Percentiles rank a stretch among this genome's conserved stretches.
Conservation (phyloP, 169 alveolate species). For the Miamiensis avidus region DNA sequence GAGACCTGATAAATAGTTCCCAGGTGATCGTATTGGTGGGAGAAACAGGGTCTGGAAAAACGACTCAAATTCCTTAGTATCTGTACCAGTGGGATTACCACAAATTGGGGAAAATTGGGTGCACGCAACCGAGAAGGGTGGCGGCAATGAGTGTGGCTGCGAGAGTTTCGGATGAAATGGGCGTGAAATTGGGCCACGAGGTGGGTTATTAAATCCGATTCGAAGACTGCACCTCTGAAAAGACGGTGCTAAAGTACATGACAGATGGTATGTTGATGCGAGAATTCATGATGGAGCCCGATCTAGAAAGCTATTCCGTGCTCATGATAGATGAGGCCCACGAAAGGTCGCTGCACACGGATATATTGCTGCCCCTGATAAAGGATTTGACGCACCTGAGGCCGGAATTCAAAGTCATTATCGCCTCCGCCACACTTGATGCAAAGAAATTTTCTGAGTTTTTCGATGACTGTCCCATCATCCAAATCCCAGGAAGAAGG, state of each 20-base stretch:
- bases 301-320: slow-evolving; percentile 91
- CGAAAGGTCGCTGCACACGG: slow-evolving; percentile 99
- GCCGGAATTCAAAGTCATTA: slow-evolving; percentile 71
- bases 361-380: slow-evolving; percentile 96
- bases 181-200: slow-evolving; percentile 96
- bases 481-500: slow-evolving; percentile 96
- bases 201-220: slow-evolving; percentile 95
- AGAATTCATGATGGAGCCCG: slow-evolving; percentile 96
- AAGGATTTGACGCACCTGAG: slow-evolving; percentile 91
- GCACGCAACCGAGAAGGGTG: slow-evolving; percentile 99
- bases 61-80: slow-evolving; percentile 99
- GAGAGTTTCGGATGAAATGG: slow-evolving; percentile 98
- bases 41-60: slow-evolving; percentile 99
- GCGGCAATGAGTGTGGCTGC: slow-evolving; percentile 99
- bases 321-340: slow-evolving; percentile 99
- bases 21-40: slow-evolving; percentile 97
- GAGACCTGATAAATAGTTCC: slow-evolving; percentile 89
- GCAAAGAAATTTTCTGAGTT: slow-evolving; percentile 97
- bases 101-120: slow-evolving; percentile 95
- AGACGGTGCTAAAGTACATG: slow-evolving; percentile 97
- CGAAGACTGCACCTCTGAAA: slow-evolving; percentile 97
- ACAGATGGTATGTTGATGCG: slow-evolving; percentile 99
- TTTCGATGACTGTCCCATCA: slow-evolving; percentile 96
- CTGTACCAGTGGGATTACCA: slow-evolving; percentile 96
- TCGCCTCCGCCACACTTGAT: slow-evolving; percentile 96